phyloP scores from a whole-genome alignment of 1,284 basidiomycete genomes.

The Apiotrichum sp. region DNA sequence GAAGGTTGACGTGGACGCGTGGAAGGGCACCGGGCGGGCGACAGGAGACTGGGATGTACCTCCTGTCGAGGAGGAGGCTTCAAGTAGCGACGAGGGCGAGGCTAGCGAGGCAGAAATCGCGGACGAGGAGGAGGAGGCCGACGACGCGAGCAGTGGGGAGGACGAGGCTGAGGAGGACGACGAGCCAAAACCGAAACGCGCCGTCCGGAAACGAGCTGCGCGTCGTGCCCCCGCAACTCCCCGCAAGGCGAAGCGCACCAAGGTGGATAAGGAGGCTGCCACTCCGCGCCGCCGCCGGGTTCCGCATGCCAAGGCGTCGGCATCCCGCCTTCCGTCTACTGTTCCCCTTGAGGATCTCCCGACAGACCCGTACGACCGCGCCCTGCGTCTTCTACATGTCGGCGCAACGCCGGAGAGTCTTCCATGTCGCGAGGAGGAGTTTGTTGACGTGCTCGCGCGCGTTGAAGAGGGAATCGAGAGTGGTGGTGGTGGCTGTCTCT shows the following conservation, averaged over 20 bases:
- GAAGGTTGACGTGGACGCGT: conserved; percentile 41
- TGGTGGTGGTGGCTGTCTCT: conserved; percentile 90
- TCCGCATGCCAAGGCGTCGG: conserved; percentile 34
- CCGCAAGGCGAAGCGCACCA: not conserved
- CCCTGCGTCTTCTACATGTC: conserved; percentile 86
- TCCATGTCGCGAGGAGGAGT: conserved; percentile 87
- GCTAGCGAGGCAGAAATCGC: conserved; percentile 13
- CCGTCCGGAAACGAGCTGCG: not conserved
- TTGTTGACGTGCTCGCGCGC: conserved; percentile 65
- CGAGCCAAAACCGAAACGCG: conserved; percentile 1
- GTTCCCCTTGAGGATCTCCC: conserved; percentile 51
- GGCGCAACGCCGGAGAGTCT: conserved; percentile 84
- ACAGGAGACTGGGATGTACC: conserved; percentile 28
- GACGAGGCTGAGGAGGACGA: not conserved
- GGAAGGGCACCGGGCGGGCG: conserved; percentile 32
- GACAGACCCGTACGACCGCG: conserved; percentile 70
- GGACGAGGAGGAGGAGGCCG: conserved; percentile 6
- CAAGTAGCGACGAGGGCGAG: conserved; percentile 8
- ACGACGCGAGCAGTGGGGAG: not conserved
- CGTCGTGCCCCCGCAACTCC: not conserved
- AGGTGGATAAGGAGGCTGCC: not conserved
- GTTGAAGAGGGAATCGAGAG: conserved; percentile 85
- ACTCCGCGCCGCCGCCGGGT: conserved; percentile 12
- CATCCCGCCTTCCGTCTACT: conserved; percentile 27
- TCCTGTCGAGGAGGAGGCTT: conserved; percentile 3